A percentile compares a stretch with the other conserved stretches of the same genome.
These are phyloP conservation scores for Pythium guiyangense DNA, from an alignment of 352 stramenopile genomes.

Conservation along the genomic window DNA sequence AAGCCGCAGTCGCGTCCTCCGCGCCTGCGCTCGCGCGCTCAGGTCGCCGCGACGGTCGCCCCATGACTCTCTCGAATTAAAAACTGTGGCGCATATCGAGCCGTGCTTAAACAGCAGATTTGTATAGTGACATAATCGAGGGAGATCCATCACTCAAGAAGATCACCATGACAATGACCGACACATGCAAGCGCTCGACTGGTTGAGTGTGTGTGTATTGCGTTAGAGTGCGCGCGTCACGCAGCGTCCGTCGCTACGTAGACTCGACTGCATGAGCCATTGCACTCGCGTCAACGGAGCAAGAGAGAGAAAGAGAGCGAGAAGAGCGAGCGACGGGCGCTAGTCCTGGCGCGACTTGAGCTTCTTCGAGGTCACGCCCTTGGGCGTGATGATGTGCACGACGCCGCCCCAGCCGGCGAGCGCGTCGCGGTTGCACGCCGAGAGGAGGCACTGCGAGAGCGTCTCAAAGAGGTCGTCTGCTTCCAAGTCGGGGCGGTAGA, in stretches of 20 bases:
- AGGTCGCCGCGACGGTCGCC: neutral
- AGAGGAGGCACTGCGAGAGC: conserved; percentile 96
- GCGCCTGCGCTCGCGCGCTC: neutral
- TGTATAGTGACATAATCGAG: too few relatives aligned
- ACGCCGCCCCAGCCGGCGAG: conserved; percentile 97
- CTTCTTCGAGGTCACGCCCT: conserved; percentile 82
- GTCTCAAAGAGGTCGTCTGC: conserved; percentile 98
- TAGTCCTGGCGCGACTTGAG: conserved; percentile 82
- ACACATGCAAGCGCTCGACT: too few relatives aligned
- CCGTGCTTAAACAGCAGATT: too few relatives aligned
- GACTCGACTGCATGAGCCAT: neutral
- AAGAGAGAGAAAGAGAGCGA: neutral
- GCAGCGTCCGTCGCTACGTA: too few relatives aligned
- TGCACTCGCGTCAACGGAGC: neutral
- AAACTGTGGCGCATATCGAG: too few relatives aligned
- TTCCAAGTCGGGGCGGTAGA: conserved; percentile 97
- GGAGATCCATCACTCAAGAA: too few relatives aligned
- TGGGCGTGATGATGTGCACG: conserved; percentile 97
- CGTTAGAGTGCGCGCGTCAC: too few relatives aligned
- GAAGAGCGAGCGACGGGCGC: neutral
- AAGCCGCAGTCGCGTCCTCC: neutral
- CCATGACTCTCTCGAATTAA: neutral
- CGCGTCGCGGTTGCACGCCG: conserved; percentile 97
- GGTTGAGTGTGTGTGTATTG: too few relatives aligned
- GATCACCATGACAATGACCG: too few relatives aligned